Evolutionary conservation across 192 early-diverging fungal species (phyloP), one percentile per base, ranked within the genome.

Genomic region (Backusella macrospora): DNA sequence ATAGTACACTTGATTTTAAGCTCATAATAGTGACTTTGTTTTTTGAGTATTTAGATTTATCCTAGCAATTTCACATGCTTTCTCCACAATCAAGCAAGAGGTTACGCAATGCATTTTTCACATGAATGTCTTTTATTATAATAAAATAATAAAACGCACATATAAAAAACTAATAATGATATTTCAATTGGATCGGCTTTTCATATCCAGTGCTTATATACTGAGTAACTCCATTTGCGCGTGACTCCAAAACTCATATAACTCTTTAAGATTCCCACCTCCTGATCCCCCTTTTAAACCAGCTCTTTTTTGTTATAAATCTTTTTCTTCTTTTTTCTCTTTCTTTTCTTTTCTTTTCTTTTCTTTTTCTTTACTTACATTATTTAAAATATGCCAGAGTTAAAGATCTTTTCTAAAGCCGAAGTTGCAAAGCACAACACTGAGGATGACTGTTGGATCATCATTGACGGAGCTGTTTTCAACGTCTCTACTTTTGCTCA

Each of bases 391-490:
- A 77, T 77, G 76, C 71, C 76, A 55, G 64, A 65, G 18, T 40
- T 77, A 13, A 79, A 75, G 47, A 42, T 69, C 16, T 79, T 63
- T 44, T 76, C 80, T 15, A 71, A 73, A 45, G 73, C 74, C 46
- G 80, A 81, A 55, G 80, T 81, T 6, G 76, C 76, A 37, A 77
- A 67, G n/a, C 80, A 81, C 44, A 70, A 66, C 37, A 69, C 73
- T 55, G 70, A 70, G n/a, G 47, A 65, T 5, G 73, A 75, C 23
- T 68, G 82, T 75, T 91, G 89, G 89, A 82, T 91, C 71, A 88
- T 90, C 66, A 83, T 90, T 62, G 83, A 90, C 43, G 78, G 74
- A 48, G 82, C 83, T 42, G 87, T 90, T 26, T 89, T 84, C 70
- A 82, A 90, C 70, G 81, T 90, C 16, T 86, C 85, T 26, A 80